phyloP scores from a whole-genome alignment of 352 stramenopile species.

The Pythium aquatile region DNA sequence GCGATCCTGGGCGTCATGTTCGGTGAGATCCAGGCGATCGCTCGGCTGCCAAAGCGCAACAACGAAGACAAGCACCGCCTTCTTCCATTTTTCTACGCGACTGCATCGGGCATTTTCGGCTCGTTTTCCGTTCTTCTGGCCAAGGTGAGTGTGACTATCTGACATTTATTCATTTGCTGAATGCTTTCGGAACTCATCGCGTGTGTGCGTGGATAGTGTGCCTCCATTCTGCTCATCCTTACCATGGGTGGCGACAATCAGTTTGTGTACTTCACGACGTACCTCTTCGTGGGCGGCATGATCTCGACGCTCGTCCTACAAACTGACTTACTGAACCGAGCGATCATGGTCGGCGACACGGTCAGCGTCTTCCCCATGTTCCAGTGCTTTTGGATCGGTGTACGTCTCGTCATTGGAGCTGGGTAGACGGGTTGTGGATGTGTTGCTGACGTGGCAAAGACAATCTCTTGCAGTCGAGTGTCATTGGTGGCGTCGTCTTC shows the following conservation, averaged over 20 bases:
- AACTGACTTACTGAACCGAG: constrained; percentile 79
- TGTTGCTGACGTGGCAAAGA: constrained; percentile 16
- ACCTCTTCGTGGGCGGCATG: constrained; percentile 82
- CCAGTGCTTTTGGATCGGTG: constrained; percentile 87
- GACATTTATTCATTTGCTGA: background rate
- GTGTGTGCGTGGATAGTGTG: constrained; percentile 37
- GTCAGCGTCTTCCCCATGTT: constrained; percentile 88
- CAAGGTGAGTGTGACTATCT: constrained; percentile 38
- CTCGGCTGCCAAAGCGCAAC: constrained; percentile 37
- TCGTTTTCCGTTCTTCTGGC: constrained; percentile 81
- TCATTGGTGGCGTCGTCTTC: constrained; percentile 81
- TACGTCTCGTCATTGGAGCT: constrained; percentile 25
- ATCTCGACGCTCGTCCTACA: constrained; percentile 80
- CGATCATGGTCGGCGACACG: constrained; percentile 83
- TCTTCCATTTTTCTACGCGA: constrained; percentile 80
- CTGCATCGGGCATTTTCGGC: constrained; percentile 77
- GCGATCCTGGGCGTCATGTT: constrained; percentile 67
- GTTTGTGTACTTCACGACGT: constrained; percentile 84
- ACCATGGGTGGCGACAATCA: constrained; percentile 81
- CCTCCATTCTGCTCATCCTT: constrained; percentile 76
- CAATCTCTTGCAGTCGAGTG: constrained; percentile 55
- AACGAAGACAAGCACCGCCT: constrained; percentile 69
- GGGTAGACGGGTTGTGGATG: background rate
- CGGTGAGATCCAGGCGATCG: constrained; percentile 68
- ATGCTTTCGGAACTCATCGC: background rate